phyloP scores from a whole-genome alignment of 2,329 filamentous ascomycete species.

The Fusarium aywerte region DNA sequence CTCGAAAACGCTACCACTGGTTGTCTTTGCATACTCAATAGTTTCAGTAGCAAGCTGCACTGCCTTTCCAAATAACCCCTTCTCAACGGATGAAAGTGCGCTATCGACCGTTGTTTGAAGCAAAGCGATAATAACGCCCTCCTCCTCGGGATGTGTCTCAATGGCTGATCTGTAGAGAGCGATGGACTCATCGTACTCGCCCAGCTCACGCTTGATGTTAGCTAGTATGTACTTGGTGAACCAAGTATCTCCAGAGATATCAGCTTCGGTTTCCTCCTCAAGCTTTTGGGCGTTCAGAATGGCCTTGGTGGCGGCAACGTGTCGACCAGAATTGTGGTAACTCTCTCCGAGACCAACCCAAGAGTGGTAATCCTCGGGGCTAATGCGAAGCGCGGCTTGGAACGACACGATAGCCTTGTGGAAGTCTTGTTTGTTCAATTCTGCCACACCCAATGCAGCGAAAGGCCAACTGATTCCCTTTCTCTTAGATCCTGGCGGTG shows the following conservation, averaged over 20 bases:
- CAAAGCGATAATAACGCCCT: slow-evolving; percentile 87
- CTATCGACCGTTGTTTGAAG: slow-evolving; percentile 89
- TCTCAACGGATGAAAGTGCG: slow-evolving; percentile 79
- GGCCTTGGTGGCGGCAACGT: slow-evolving; percentile 92
- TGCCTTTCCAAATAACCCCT: slow-evolving; percentile 87
- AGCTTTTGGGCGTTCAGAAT: slow-evolving; percentile 86
- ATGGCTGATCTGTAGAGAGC: slow-evolving; percentile 80
- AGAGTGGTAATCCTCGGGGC: slow-evolving; percentile 89
- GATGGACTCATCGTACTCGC: slow-evolving; percentile 88
- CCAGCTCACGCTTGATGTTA: slow-evolving; percentile 91
- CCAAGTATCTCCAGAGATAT: slow-evolving; percentile 77
- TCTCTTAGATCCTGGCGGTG: slow-evolving; percentile 90
- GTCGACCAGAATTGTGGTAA: slow-evolving; percentile 92
- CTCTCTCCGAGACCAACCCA: slow-evolving; percentile 98
- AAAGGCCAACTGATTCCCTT: slow-evolving; percentile 97
- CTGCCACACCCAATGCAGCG: slow-evolving; percentile 90
- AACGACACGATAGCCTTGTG: slow-evolving; percentile 90
- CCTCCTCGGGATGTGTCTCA: slow-evolving; percentile 73
- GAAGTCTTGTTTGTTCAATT: slow-evolving; percentile 94
- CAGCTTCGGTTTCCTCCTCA: slow-evolving; percentile 67
- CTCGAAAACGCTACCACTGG: slow-evolving; percentile 69
- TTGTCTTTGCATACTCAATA: slow-evolving; percentile 72
- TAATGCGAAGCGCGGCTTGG: slow-evolving; percentile 85
- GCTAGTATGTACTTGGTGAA: slow-evolving; percentile 97
- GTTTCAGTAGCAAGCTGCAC: slow-evolving; percentile 75